These are phyloP conservation scores for Fusarium graminum DNA, from an alignment of 2,329 filamentous ascomycete species.

Conservation along the genomic window DNA sequence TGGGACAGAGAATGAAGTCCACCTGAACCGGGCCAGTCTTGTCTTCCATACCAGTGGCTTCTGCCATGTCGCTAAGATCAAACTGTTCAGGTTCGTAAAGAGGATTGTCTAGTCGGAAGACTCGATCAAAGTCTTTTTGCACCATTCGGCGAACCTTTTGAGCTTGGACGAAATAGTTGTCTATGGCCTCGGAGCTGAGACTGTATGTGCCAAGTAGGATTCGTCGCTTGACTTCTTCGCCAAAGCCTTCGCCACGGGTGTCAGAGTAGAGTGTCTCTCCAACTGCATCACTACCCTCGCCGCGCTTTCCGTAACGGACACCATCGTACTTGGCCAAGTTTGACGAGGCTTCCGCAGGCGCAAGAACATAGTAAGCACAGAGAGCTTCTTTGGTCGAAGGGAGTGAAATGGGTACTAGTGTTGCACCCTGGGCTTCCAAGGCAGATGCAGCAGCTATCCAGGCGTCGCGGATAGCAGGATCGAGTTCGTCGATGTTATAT, in stretches of 20 bases:
- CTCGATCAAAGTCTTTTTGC: slow-evolving; percentile 85
- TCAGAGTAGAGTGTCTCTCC: slow-evolving; percentile 79
- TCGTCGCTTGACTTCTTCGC: slow-evolving; percentile 84
- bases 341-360: slow-evolving; percentile 93
- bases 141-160: slow-evolving; percentile 89
- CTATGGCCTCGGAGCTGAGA: slow-evolving; percentile 88
- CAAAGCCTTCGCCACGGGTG: slow-evolving; percentile 81
- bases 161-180: slow-evolving; percentile 97
- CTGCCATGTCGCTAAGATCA: slow-evolving; percentile 71
- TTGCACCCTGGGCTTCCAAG: slow-evolving; percentile 75
- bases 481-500: slow-evolving; percentile 89
- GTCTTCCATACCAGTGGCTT: slow-evolving; percentile 63
- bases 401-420: slow-evolving; percentile 80
- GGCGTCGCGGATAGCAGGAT: slow-evolving; percentile 73
- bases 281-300: slow-evolving; percentile 64
- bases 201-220: slow-evolving; percentile 93
- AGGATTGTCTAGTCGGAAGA: slow-evolving; percentile 79
- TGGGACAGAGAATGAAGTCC: slow-evolving; percentile 90
- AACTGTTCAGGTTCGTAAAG: slow-evolving; percentile 68
- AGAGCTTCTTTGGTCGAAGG: slow-evolving; percentile 88
- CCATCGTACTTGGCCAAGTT: slow-evolving; percentile 98
- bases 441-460: slow-evolving; percentile 74
- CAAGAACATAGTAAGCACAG: slow-evolving; percentile 94
- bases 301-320: slow-evolving; percentile 84
- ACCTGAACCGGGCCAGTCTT: slow-evolving; percentile 74